Evolutionary conservation across 176 grass and related monocot species (phyloP).

Genomic region (Microstegium vimineum): DNA sequence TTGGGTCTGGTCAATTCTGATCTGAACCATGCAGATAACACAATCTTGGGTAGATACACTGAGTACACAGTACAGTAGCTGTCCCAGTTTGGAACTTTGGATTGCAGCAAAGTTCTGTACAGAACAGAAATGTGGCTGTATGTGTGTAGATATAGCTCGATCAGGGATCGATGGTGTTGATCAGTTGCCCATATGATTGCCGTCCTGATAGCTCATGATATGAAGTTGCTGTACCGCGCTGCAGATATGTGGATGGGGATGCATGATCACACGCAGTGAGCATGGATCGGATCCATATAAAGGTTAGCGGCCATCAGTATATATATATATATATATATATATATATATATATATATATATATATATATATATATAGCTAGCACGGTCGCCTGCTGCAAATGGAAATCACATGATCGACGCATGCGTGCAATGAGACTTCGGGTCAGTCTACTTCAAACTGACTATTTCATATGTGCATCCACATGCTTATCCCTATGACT

Average conservation of each 20-base stretch:
- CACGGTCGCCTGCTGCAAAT: not conserved
- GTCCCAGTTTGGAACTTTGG: not conserved
- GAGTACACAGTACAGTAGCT: not conserved
- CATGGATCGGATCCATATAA: not conserved
- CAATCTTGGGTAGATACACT: not conserved
- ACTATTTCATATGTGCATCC: too few species aligned
- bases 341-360: not conserved
- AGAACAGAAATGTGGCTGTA: not conserved
- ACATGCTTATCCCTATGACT: too few species aligned
- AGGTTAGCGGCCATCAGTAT: conserved; percentile 7
- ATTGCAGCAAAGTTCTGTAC: not conserved
- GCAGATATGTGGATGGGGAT: not conserved
- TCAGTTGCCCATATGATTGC: conserved; percentile 9
- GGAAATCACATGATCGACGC: not conserved
- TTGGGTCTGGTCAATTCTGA: not conserved
- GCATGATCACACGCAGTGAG: not conserved
- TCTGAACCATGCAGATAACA: not conserved
- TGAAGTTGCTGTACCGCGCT: not conserved
- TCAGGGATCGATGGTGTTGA: not conserved
- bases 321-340: not conserved
- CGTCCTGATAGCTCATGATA: not conserved
- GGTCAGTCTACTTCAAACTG: not conserved
- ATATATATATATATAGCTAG: not conserved
- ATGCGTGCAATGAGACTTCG: not conserved
- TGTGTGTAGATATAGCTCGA: not conserved